Base-by-base conservation (phyloP, 257 asterid genomes). In the Solanum sejunctum region DNA sequence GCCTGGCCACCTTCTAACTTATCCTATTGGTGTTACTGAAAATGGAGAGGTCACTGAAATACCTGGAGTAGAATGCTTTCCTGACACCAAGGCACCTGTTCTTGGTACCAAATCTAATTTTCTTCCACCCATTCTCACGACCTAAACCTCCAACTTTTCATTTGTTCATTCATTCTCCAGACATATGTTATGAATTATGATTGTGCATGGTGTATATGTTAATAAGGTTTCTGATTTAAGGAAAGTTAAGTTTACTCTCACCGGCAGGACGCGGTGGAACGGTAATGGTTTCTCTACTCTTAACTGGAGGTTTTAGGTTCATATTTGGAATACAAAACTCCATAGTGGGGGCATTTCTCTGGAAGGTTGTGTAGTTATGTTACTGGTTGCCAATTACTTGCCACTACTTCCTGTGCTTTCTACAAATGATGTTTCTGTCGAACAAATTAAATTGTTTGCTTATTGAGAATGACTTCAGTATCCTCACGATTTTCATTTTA, bases 111-210 rank as follows among this genome's bases (percentile, higher is more conserved):
- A 73, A 56, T 84, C 83, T 18, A 41, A 84, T 45, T 72, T 52
- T 64, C 83, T 84, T n/a, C 86, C 83, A 9, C 86, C 86, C 58
- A 84, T 84, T 75, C 83, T 84, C 55, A 84, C 86, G 10, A 61
- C 86, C 39, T 84, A 69, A 83, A 0, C 79, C 28, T 70, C 54
- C 54, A 18, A 18, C 54, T 18, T 70, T 20, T 41, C 2, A 18
- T 39, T 10, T 18, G 54, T 39, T 39, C 23, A 70, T 39, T 39
- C 54, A 0, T 10, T 70, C 54, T 70, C 79, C 36, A 41, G 28
- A 39, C 54, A 39, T 10, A 70, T 39, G 0, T 70, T 41, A 70
- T 70, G 4, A 2, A 0, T 70, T 18, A 70, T 70, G 15, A 2
- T 10, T 70, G 13, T 70, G 36, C 36, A 32, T 32, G 79, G 54